Conservation (phyloP, 176 grass and related monocot genomes). For the Areca catechu region DNA sequence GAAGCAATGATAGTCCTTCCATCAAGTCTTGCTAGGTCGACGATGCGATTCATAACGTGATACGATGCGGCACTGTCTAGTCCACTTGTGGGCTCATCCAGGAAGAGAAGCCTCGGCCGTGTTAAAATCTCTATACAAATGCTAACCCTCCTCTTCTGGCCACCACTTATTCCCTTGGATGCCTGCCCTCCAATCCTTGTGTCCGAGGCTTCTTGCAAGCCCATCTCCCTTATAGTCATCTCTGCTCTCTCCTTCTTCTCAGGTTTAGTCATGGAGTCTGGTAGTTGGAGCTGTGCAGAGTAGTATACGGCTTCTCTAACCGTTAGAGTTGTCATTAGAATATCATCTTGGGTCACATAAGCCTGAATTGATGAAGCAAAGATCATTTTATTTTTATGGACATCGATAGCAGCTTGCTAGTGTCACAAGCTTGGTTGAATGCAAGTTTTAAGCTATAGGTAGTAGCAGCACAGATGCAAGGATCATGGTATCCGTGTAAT, state of each 20-base stretch:
- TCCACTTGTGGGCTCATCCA: constrained; percentile 20
- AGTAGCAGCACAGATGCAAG: no score
- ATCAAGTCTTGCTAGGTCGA: constrained; percentile 6
- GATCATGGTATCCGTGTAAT: no score
- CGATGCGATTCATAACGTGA: constrained; percentile 42
- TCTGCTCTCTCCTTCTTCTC: constrained; percentile 7
- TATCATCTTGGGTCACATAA: constrained; percentile 3
- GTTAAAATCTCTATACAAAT: constrained; percentile 52
- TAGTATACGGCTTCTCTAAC: constrained; percentile 7
- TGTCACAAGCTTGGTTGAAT: no score
- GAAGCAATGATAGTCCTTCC: constrained; percentile 35
- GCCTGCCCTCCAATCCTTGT: not conserved
- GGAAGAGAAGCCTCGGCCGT: constrained; percentile 30
- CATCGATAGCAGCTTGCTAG: no score
- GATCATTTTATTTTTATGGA: no score
- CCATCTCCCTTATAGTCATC: constrained; percentile 7
- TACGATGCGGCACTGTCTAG: constrained; percentile 35
- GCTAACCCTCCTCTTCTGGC: not conserved
- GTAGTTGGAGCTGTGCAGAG: constrained; percentile 11
- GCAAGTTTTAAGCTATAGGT: no score
- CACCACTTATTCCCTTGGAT: constrained; percentile 1
- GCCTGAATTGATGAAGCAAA: no score
- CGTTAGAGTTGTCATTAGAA: constrained; percentile 5
- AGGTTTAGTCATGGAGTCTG: not conserved
- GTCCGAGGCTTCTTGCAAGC: constrained; percentile 1